Evolutionary conservation across 495 filamentous ascomycete species (phyloP).

Genomic region (Daldinia grandis): DNA sequence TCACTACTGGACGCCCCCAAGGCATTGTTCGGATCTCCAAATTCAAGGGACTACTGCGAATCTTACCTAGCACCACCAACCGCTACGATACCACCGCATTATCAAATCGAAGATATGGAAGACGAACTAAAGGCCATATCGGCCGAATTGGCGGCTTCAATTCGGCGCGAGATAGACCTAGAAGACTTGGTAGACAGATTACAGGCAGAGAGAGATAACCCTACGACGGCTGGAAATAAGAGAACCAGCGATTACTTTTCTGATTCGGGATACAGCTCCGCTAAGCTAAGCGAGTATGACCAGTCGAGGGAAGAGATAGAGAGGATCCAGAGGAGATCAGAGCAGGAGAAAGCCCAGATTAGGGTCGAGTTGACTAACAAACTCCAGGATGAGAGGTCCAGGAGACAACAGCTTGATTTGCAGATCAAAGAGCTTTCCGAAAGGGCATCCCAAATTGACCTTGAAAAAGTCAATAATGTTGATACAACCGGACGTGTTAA

Average conservation of each 20-base stretch:
- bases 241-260: conserved; percentile 98
- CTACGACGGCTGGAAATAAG: conserved; percentile 67
- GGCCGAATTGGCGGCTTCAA: conserved; percentile 88
- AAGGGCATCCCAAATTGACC: conserved; percentile 68
- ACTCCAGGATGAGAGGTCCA: conserved; percentile 81
- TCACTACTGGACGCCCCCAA: conserved; percentile 50
- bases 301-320: conserved; percentile 83
- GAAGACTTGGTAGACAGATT: conserved; percentile 91
- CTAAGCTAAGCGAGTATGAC: conserved; percentile 72
- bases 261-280: conserved; percentile 89
- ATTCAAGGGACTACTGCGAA: conserved; percentile 54
- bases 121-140: conserved; percentile 93
- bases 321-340: conserved; percentile 78
- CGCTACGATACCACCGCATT: conserved; percentile 46
- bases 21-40: conserved; percentile 41
- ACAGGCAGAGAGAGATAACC: conserved; percentile 73
- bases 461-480: conserved; percentile 53
- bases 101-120: conserved; percentile 79
- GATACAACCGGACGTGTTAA: conserved; percentile 65
- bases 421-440: conserved; percentile 84
- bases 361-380: conserved; percentile 83
- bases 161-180: conserved; percentile 93
- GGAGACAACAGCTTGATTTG: conserved; percentile 76
- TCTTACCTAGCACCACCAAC: conserved; percentile 55
- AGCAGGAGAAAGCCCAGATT: conserved; percentile 91